A percentile compares a stretch with the other conserved stretches of the same genome.
Evolutionary conservation across 2,329 filamentous ascomycete species (phyloP).

Genomic region (Orbilia quercus): DNA sequence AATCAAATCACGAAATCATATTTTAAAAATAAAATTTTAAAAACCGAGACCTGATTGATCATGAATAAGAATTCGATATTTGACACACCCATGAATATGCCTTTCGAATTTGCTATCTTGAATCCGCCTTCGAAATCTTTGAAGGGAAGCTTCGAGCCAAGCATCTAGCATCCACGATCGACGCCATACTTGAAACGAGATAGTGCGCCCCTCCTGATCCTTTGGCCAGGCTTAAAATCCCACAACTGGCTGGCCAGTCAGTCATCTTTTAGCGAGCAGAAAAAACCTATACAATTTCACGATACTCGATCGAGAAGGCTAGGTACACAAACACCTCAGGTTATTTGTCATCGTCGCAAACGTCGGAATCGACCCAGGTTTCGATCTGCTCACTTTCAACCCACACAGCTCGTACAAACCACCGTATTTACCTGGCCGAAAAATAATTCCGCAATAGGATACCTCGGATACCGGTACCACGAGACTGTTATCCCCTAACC

Average conservation of each 20-base stretch:
- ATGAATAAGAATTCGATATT: no score
- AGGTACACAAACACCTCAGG: slow-evolving; percentile 12
- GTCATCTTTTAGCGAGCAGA: slow-evolving; percentile 1
- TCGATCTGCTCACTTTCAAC: slow-evolving; percentile 9
- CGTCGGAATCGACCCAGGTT: slow-evolving; percentile 25
- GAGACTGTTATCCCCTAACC: slow-evolving; percentile 7
- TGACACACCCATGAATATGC: no score
- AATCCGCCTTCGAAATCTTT: not conserved
- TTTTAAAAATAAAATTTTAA: no score
- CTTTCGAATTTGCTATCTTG: no score
- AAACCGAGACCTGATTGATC: no score
- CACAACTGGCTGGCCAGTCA: slow-evolving; percentile 35
- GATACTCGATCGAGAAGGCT: slow-evolving; percentile 40
- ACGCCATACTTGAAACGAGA: slow-evolving; percentile 46
- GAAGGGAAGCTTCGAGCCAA: slow-evolving; percentile 3
- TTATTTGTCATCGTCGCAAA: slow-evolving; percentile 53
- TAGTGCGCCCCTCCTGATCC: slow-evolving; percentile 48
- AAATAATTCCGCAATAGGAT: not conserved
- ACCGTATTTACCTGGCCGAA: slow-evolving; percentile 1
- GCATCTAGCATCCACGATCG: slow-evolving; percentile 19
- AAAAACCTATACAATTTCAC: slow-evolving; percentile 25
- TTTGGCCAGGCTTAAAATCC: slow-evolving; percentile 48
- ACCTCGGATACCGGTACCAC: slow-evolving; percentile 9
- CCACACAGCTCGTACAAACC: slow-evolving; percentile 7
- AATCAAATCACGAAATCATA: no score